Conservation (phyloP, 352 stramenopile species). For the Stramenopiles sp. region DNA sequence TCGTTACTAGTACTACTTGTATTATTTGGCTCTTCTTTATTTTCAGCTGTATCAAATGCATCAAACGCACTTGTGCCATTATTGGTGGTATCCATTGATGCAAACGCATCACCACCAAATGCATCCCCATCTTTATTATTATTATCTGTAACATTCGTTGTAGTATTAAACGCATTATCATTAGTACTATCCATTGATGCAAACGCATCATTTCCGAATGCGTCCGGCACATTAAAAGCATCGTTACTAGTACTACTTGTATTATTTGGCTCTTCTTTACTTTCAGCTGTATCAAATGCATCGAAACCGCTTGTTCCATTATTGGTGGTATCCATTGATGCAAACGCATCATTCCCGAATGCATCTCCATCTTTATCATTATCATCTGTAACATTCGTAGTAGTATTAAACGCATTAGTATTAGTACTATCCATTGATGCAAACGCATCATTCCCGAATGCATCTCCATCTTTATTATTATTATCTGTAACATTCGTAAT, state of each 20-base stretch:
- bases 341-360: neutral
- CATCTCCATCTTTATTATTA: neutral
- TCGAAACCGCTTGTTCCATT: neutral
- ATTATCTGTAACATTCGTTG: neutral
- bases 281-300: neutral
- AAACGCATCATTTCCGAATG: neutral
- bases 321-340: neutral
- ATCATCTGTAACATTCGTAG: neutral
- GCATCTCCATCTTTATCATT: no score
- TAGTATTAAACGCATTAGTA: neutral
- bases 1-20: no score
- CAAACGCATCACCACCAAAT: neutral
- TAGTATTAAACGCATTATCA: neutral
- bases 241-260: no score
- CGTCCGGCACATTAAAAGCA: no score
- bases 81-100: neutral
- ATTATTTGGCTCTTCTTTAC: neutral
- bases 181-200: neutral
- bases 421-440: neutral
- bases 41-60: neutral
- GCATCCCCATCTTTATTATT: neutral
- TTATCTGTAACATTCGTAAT: neutral
- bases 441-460: neutral
- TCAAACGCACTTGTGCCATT: neutral
- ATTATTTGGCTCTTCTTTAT: neutral